These are phyloP conservation scores for Casuarina glauca DNA, from an alignment of 306 rosid species.

Conservation along the genomic window DNA sequence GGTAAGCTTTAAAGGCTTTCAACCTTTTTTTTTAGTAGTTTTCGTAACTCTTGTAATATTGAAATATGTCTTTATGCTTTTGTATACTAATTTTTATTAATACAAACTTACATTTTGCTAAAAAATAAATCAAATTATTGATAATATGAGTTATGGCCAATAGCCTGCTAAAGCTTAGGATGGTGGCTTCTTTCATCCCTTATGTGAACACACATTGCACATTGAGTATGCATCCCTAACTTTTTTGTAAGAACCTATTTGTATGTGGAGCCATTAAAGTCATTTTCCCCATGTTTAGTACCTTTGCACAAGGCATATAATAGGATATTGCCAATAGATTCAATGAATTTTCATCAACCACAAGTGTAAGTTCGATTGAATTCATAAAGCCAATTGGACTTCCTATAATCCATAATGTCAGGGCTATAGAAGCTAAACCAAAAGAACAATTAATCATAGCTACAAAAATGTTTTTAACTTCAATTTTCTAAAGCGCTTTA, in stretches of 20 bases:
- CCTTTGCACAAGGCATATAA: neutral
- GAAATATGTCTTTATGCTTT: too few species aligned
- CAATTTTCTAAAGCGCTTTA: neutral
- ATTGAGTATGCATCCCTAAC: slow-evolving; percentile 61
- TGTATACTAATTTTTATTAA: too few species aligned
- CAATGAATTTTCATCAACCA: neutral
- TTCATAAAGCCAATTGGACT: neutral
- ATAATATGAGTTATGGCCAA: slow-evolving; percentile 68
- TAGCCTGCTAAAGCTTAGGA: slow-evolving; percentile 59
- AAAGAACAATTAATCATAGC: neutral
- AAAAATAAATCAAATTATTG: slow-evolving; percentile 42
- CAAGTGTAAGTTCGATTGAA: neutral
- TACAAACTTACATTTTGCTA: too few species aligned
- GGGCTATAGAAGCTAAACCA: neutral
- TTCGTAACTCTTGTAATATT: too few species aligned
- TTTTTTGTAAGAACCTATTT: neutral
- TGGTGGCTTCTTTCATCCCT: slow-evolving; percentile 71
- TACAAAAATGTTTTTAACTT: neutral
- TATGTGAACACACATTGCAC: slow-evolving; percentile 88
- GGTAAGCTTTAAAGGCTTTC: too few species aligned
- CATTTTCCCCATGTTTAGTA: neutral
- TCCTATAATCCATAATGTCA: too few species aligned
- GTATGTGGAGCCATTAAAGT: neutral
- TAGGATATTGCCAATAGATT: neutral
- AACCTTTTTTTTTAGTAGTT: too few species aligned